phyloP scores from a whole-genome alignment of 306 rosid species.

The Betula pendula region DNA sequence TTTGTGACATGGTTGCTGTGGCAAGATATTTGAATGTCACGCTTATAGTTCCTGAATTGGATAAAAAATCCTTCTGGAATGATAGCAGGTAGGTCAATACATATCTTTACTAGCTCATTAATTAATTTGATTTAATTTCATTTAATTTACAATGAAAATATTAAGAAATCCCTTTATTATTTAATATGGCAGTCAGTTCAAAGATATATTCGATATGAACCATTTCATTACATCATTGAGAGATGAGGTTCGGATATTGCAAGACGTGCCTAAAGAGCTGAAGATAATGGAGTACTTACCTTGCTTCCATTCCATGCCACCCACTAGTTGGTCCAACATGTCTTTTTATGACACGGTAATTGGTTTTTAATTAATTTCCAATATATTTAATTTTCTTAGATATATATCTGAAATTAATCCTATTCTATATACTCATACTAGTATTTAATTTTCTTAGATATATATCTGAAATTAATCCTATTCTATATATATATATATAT shows the following conservation, averaged over 20 bases:
- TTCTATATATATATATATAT: no score
- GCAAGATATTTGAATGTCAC: slow-evolving; percentile 83
- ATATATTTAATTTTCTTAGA: no score
- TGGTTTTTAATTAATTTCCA: no score
- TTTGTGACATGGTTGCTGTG: slow-evolving; percentile 92
- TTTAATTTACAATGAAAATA: background rate
- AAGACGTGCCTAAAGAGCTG: slow-evolving; percentile 17
- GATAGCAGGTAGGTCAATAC: slow-evolving; percentile 51
- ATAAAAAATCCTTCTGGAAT: slow-evolving; percentile 89
- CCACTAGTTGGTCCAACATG: slow-evolving; percentile 85
- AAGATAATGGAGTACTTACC: slow-evolving; percentile 41
- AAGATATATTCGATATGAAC: slow-evolving; percentile 76
- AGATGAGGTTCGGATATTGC: slow-evolving; percentile 82
- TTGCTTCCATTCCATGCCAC: slow-evolving; percentile 54
- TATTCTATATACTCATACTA: no score
- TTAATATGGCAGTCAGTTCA: slow-evolving; percentile 56
- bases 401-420: no score
- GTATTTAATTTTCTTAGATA: no score
- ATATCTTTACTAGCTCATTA: no score
- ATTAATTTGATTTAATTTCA: background rate
- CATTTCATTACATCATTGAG: slow-evolving; percentile 75
- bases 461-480: no score
- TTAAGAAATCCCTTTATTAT: background rate
- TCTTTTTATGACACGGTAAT: no score
- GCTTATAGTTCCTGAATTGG: slow-evolving; percentile 88